Evolutionary conservation across 2,329 filamentous ascomycete species (phyloP), one percentile per base, ranked within the genome.

Genomic region (Talaromyces sp.): DNA sequence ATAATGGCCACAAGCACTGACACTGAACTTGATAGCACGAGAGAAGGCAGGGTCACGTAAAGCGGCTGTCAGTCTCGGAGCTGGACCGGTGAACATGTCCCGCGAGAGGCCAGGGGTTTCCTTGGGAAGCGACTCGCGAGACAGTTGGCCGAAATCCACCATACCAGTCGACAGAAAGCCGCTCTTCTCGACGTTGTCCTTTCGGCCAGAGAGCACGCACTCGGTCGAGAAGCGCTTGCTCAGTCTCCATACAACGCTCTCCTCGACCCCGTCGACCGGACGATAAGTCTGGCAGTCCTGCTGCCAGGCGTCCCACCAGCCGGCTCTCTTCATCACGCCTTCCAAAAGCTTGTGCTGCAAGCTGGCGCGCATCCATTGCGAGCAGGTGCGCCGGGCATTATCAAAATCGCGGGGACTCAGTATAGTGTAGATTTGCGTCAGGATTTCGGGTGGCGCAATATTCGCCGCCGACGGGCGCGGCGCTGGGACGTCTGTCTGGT

Each of bases 1-100:
- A 66, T 84, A 88, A 47, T 77, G 80, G 2, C 84, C 82, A 69
- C 85, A 89, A 28, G 78, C 76, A 68, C 86, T 88, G 47, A 80
- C 77, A 3, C 78, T 81, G 65, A 85, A 85, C 15, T 74, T 71
- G 5, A 80, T 71, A 1, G 68, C 67, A 7, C 54, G 59, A 8
- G 60, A 55, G 8, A 49, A 54, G 9, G 63, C 60, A 2, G 57
- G 55, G 19, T 64, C 66, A 57, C 62, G 65, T 15, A 66, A 62
- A 22, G 72, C 71, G 33, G 73, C 70, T 3, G 70, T 69, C 49
- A 60, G 30, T 55, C 56, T 57, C 19, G 64, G 60, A 39, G 59
- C 60, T n/a, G 60, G 53, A 9, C 32, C 49, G 33, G 27, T 64
- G 13, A 59, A 49, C 22, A 39, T 55, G 27, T 56, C 76, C 15